Base-by-base conservation (phyloP, 2,329 filamentous ascomycete genomes). In the Verticillium isaacii region DNA sequence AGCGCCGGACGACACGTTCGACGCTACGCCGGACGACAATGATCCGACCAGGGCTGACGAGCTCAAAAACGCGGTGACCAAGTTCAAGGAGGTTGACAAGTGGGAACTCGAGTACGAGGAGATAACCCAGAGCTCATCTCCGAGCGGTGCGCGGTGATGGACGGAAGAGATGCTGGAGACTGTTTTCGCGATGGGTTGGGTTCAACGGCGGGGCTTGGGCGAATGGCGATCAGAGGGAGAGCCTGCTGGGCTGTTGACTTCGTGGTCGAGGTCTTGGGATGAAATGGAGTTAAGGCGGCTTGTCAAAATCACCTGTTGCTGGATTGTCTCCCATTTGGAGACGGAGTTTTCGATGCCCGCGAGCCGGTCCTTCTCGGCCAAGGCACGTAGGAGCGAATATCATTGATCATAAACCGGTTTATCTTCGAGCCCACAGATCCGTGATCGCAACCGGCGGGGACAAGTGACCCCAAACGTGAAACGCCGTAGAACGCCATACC, bases 51-150 rank as follows among this genome's bases (percentile, higher is more conserved):
- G 32, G 8, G 76, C 81, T 29, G 73, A 82, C 52, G 85, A 87
- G 77, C 75, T 90, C 64, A 84, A 84, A 73, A 77, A 80, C 58
- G 84, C 85, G 50, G 79, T 79, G 11, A 81, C 78, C 70, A 89
- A 89, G 73, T 90, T 90, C 68, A 80, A 84, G 71, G 87, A 90
- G 73, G 88, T 90, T 50, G 88, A 90, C 71, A 78, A 82, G 73
- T 90, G 87, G 86, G 80, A 88, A 74, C 74, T 90, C 64, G 85
- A 86, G 58, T 90, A 85, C 72, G 88, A 90, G 75, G 85, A 87
- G 66, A 80, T 86, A 57, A 81, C 80, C 25, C 80, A 83, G 71
- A 80, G 79, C 63, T 83, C 81, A 62, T 86, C 84, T 23, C 36
- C 56, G 32, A 58, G 25, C 32, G 36, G 25, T 3, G 34, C 36